Base-by-base conservation (phyloP, 176 grass and related monocot genomes). In the Triticum urartu region DNA sequence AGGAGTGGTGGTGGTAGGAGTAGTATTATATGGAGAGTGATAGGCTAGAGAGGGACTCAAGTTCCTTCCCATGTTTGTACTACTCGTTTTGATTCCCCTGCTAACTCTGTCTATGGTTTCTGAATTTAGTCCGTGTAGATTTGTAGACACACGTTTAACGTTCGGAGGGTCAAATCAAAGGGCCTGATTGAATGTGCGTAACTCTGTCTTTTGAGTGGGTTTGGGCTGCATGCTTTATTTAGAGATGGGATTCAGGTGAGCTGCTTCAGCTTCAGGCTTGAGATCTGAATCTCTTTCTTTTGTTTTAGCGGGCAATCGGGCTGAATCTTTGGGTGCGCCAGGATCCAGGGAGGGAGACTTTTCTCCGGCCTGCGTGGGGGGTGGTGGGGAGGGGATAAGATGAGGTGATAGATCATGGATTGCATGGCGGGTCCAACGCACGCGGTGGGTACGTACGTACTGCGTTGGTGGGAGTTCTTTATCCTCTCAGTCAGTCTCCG, bases 1-100 rank as follows among this genome's bases (percentile, higher is more conserved):
- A 10, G 39, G 39, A 40, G 8, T 40, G 39, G 8, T 40, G 67
- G 25, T 22, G 5, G 18, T 11, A 39, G 10, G 5, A 22, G 7
- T 32, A 36, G 5, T 38, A 9, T 39, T 36, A 30, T 30, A 30
- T 30, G 28, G 28, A 30, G 28, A 30, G 28, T 30, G 28, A 30
- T 30, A 30, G 28, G 28, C 28, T 30, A 30, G 28, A 30, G 28
- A 45, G 9, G 8, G 39, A 40, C 39, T 39, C 39, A 40, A 40
- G 83, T 78, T 82, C 72, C 79, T 78, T 82, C 72, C 79, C n/a
- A 86, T 11, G 35, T n/a, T 48, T 52, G 32, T 28, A 66, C 67
- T 17, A 66, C 67, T 26, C 11, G 5, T 35, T 66, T 59, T 85
- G 58, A 67, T 40, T 40, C 39, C 39, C 39, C 4, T 48, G 43